phyloP scores from a whole-genome alignment of 495 filamentous ascomycete genomes.

The Penicillium goetzii region DNA sequence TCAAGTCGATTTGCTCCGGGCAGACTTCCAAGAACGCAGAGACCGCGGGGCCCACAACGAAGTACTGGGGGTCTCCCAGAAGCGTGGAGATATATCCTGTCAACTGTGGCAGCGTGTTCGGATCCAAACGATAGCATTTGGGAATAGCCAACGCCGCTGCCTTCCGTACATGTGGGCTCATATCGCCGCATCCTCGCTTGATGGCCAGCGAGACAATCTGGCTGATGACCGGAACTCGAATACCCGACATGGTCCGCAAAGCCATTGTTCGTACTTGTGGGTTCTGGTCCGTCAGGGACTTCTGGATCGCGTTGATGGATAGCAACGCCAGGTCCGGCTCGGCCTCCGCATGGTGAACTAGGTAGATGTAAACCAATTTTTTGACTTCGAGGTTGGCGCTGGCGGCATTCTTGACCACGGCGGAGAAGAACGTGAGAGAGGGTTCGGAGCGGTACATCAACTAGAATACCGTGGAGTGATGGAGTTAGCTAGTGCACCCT shows the following conservation, averaged over 20 bases:
- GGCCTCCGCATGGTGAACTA: constrained; percentile 91
- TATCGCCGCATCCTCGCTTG: constrained; percentile 87
- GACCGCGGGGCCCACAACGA: constrained; percentile 90
- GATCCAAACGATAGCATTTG: constrained; percentile 95
- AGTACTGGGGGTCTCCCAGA: constrained; percentile 90
- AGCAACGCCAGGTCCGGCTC: constrained; percentile 94
- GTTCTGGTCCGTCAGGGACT: constrained; percentile 88
- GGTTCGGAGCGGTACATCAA: constrained; percentile 90
- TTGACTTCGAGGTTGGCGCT: constrained; percentile 90
- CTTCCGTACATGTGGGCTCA: constrained; percentile 91
- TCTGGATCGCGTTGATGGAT: constrained; percentile 98
- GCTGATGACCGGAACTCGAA: constrained; percentile 95
- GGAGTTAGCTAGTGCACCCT: constrained; percentile 27
- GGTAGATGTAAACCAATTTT: constrained; percentile 97
- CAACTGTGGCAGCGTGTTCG: constrained; percentile 80
- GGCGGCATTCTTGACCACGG: constrained; percentile 94
- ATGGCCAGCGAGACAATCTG: constrained; percentile 97
- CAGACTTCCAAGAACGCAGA: constrained; percentile 87
- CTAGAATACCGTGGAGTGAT: constrained; percentile 45
- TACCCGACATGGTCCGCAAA: constrained; percentile 91
- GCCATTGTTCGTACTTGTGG: constrained; percentile 90
- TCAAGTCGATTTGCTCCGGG: constrained; percentile 79
- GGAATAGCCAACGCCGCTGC: constrained; percentile 94
- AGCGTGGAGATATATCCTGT: constrained; percentile 76
- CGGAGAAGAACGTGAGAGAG: constrained; percentile 86